Conservation (phyloP, 2,329 filamentous ascomycete species). For the Ascochyta clinopodiicola region DNA sequence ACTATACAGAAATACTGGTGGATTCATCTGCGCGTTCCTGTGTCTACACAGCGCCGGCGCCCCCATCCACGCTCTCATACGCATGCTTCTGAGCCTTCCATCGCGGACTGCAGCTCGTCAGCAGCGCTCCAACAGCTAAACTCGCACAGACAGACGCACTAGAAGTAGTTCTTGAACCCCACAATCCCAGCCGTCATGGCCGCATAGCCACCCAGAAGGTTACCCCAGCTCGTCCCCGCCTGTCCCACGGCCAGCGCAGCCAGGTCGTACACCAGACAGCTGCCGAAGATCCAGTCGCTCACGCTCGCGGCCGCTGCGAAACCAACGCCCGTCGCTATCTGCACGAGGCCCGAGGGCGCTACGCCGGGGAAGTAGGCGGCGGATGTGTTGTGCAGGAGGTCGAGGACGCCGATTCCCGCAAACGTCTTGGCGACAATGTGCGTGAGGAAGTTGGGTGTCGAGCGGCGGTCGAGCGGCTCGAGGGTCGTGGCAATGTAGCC, state of each 20-base stretch:
- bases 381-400: slow-evolving; percentile 64
- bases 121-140: slow-evolving; percentile 12
- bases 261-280: slow-evolving; percentile 65
- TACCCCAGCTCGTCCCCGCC: slow-evolving; percentile 56
- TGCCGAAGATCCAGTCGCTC: slow-evolving; percentile 68
- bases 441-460: slow-evolving; percentile 61
- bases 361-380: slow-evolving; percentile 62
- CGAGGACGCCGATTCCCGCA: slow-evolving; percentile 65
- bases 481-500: slow-evolving; percentile 60
- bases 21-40: not conserved
- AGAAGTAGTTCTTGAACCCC: slow-evolving; percentile 58
- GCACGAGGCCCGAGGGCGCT: slow-evolving; percentile 55
- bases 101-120: slow-evolving; percentile 34
- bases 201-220: slow-evolving; percentile 59
- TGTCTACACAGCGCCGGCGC: slow-evolving; percentile 8
- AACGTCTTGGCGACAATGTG: slow-evolving; percentile 66
- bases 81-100: slow-evolving; percentile 30
- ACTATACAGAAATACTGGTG: not conserved
- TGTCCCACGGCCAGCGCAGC: slow-evolving; percentile 63
- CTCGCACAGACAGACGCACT: slow-evolving; percentile 46
- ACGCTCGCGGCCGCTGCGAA: slow-evolving; percentile 58
- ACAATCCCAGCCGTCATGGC: slow-evolving; percentile 62
- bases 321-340: slow-evolving; percentile 60
- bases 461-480: slow-evolving; percentile 57
- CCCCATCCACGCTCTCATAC: slow-evolving; percentile 28